phyloP scores from a whole-genome alignment of 2,329 filamentous ascomycete genomes.

The Botrytis paeoniae region DNA sequence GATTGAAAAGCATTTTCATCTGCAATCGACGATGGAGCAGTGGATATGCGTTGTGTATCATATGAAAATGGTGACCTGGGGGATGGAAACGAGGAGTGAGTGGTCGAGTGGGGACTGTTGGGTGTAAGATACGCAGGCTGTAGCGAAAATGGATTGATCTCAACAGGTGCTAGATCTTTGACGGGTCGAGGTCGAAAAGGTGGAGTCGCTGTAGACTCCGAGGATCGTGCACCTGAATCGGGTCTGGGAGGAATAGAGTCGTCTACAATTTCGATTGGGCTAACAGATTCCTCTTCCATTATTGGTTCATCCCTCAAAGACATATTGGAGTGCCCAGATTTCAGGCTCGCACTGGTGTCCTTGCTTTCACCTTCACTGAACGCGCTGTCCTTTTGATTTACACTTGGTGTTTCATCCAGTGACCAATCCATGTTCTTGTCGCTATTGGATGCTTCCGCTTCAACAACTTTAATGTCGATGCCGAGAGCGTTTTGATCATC shows the following conservation, averaged over 20 bases:
- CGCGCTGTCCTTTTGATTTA: constrained; percentile 48
- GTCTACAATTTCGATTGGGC: constrained; percentile 41
- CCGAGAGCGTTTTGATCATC: constrained; percentile 40
- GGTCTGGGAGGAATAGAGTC: constrained; percentile 40
- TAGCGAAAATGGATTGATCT: constrained; percentile 46
- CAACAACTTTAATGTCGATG: constrained; percentile 46
- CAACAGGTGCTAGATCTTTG: constrained; percentile 50
- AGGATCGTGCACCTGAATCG: constrained; percentile 39
- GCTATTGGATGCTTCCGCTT: constrained; percentile 41
- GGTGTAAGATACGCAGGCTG: constrained; percentile 46
- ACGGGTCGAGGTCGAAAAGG: constrained; percentile 31
- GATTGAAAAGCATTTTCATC: constrained; percentile 72
- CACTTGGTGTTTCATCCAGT: constrained; percentile 38
- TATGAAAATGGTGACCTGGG: constrained; percentile 67
- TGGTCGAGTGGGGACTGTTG: constrained; percentile 64
- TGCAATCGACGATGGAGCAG: constrained; percentile 69
- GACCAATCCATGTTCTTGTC: constrained; percentile 44
- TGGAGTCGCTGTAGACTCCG: constrained; percentile 36
- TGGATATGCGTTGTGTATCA: constrained; percentile 70
- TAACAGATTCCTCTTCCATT: constrained; percentile 44
- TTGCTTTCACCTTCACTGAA: constrained; percentile 44
- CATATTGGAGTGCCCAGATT: constrained; percentile 48
- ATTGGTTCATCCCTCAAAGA: constrained; percentile 54
- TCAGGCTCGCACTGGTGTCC: constrained; percentile 40
- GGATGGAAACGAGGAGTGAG: constrained; percentile 54